Evolutionary conservation across 768 basidiomycete species (phyloP).

Genomic region (Atractiella rhizophila): DNA sequence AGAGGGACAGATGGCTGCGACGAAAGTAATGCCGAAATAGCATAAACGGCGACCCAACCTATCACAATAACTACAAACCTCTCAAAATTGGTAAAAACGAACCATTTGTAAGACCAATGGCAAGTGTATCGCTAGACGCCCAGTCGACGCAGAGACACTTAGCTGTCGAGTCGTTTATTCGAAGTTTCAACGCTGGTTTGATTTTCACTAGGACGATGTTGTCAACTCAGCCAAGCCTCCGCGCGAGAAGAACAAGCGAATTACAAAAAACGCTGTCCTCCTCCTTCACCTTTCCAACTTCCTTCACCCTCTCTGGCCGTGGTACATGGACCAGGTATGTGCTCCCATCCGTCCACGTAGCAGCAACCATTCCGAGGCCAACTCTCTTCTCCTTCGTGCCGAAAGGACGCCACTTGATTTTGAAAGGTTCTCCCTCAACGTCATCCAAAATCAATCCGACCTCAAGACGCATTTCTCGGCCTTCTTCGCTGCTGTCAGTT

Average conservation of each 20-base stretch:
- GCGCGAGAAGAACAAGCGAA: conserved; percentile 10
- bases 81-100: background rate
- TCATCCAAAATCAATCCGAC: conserved; percentile 31
- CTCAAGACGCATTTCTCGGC: conserved; percentile 24
- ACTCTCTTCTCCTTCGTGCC: conserved; percentile 5
- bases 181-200: too few species aligned
- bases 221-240: background rate
- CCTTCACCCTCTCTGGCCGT: conserved; percentile 35
- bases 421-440: conserved; percentile 1
- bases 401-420: conserved; percentile 1
- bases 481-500: conserved; percentile 2
- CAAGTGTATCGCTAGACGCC: conserved; percentile 1
- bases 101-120: background rate
- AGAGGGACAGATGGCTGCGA: conserved; percentile 12
- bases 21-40: conserved; percentile 9
- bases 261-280: conserved; percentile 30
- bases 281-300: background rate
- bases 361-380: conserved; percentile 62
- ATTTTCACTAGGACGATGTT: conserved; percentile 1
- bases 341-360: conserved; percentile 66
- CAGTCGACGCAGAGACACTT: too few species aligned
- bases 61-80: background rate
- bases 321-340: conserved; percentile 55
- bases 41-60: conserved; percentile 23
- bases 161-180: too few species aligned